These are phyloP conservation scores for Brassica balearica DNA, from an alignment of 441 rosid genomes.

Conservation along the genomic window DNA sequence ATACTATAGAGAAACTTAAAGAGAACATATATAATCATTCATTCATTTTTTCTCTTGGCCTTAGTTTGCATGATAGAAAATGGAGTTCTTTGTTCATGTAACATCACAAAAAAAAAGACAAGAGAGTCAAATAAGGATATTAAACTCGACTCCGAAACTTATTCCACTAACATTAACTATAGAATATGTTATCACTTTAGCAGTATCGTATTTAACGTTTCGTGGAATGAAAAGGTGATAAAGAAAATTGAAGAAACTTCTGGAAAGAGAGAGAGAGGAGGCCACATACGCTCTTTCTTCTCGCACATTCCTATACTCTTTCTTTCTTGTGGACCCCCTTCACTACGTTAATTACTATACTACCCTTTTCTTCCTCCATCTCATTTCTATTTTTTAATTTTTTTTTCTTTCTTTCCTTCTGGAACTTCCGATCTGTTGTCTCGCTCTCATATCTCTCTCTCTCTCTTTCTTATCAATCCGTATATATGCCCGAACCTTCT, in stretches of 20 bases:
- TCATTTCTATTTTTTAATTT: background rate
- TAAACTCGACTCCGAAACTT: constrained; percentile 1
- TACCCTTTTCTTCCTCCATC: constrained; percentile 35
- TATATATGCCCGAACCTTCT: constrained; percentile 67
- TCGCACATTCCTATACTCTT: constrained; percentile 46
- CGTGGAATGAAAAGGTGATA: constrained; percentile 17
- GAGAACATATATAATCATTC: too few species aligned
- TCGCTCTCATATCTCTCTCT: constrained; percentile 16
- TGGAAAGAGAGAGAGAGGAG: constrained; percentile 31
- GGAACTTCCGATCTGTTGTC: constrained; percentile 56
- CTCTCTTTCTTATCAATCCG: constrained; percentile 53
- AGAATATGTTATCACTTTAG: constrained; percentile 12
- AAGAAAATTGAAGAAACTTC: constrained; percentile 30
- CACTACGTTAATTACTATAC: constrained; percentile 23
- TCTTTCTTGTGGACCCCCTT: constrained; percentile 47
- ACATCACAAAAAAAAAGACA: background rate
- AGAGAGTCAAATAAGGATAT: constrained; percentile 5
- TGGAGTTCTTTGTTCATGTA: background rate
- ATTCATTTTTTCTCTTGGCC: too few species aligned
- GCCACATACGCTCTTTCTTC: constrained; percentile 46
- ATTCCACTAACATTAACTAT: constrained; percentile 18
- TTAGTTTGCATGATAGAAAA: background rate
- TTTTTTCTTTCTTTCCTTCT: constrained; percentile 49
- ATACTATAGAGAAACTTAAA: too few species aligned
- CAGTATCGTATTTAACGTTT: constrained; percentile 4